These are phyloP conservation scores for Hebeloma cylindrosporum DNA, from an alignment of 768 basidiomycete genomes.

Conservation along the genomic window DNA sequence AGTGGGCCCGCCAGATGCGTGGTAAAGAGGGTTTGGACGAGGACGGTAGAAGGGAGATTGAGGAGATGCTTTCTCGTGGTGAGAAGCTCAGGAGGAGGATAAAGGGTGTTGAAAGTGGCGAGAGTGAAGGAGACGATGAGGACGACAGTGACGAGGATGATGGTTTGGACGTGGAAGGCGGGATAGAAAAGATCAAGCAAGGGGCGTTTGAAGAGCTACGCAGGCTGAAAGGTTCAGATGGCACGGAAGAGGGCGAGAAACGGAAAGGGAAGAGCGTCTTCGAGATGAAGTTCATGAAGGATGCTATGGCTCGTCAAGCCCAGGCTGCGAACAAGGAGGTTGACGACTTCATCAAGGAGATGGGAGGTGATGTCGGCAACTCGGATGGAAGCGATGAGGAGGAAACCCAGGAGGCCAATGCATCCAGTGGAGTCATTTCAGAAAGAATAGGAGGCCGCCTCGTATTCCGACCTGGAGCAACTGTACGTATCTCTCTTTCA, in stretches of 20 bases:
- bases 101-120: slow-evolving; percentile 59
- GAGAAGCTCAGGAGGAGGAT: slow-evolving; percentile 81
- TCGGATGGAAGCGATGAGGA: slow-evolving; percentile 23
- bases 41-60: slow-evolving; percentile 62
- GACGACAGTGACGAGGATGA: slow-evolving; percentile 49
- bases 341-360: slow-evolving; percentile 72
- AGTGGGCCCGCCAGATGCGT: slow-evolving; percentile 81
- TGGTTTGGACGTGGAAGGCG: slow-evolving; percentile 38
- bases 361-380: slow-evolving; percentile 43
- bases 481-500: slow-evolving; percentile 24
- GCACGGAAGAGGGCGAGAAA: slow-evolving; percentile 19
- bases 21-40: slow-evolving; percentile 56
- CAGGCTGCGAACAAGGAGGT: slow-evolving; percentile 57
- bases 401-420: slow-evolving; percentile 24
- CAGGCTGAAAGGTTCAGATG: slow-evolving; percentile 42
- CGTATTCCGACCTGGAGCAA: slow-evolving; percentile 55
- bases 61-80: slow-evolving; percentile 82
- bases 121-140: slow-evolving; percentile 49
- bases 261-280: slow-evolving; percentile 72
- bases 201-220: slow-evolving; percentile 79
- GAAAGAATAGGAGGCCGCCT: slow-evolving; percentile 70
- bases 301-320: slow-evolving; percentile 73
- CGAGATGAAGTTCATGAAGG: slow-evolving; percentile 98
- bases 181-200: slow-evolving; percentile 56
- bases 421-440: slow-evolving; percentile 40